Conservation (phyloP, 2,329 filamentous ascomycete species). For the Paraconiothyrium brasiliense region DNA sequence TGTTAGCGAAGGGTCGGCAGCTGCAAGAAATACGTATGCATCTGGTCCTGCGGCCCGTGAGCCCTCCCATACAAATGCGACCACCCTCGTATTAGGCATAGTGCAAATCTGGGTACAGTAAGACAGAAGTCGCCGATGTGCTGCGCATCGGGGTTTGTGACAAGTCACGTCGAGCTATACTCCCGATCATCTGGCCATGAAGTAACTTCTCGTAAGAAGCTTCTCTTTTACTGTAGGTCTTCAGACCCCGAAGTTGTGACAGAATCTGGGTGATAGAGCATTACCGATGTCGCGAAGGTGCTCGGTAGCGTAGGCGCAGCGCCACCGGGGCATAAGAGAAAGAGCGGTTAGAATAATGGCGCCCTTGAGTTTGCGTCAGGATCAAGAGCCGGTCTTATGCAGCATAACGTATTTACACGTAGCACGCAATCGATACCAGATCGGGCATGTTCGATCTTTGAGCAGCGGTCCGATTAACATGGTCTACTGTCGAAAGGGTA, state of each 20-base stretch:
- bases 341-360: background rate
- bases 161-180: background rate
- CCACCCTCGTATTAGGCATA: background rate
- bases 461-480: background rate
- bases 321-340: background rate
- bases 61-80: background rate
- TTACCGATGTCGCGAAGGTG: background rate
- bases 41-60: background rate
- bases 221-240: background rate
- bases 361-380: background rate
- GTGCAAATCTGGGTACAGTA: constrained; percentile 4
- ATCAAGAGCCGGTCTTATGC: background rate
- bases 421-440: background rate
- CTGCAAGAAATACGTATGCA: constrained; percentile 13
- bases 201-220: background rate
- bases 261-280: background rate
- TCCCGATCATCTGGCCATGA: background rate
- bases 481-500: background rate
- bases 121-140: constrained; percentile 8
- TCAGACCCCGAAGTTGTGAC: background rate
- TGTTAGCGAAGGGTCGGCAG: constrained; percentile 6
- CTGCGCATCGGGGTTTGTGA: background rate
- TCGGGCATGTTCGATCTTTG: background rate
- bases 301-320: background rate
- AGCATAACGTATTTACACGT: background rate